phyloP scores from a whole-genome alignment of 2,329 filamentous ascomycete species.

The Fusarium nelsonii region DNA sequence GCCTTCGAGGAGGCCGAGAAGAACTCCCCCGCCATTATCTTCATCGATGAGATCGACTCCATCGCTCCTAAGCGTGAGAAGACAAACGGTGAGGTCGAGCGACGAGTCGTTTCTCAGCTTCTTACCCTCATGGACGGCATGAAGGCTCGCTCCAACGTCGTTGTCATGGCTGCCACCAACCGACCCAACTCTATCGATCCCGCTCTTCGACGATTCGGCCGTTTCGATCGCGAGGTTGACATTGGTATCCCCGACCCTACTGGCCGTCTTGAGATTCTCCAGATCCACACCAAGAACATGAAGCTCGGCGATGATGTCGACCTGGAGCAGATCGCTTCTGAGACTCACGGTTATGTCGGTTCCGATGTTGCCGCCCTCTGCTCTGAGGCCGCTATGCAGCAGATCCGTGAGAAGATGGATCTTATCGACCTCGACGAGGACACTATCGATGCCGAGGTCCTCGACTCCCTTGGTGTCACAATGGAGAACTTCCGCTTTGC shows the following conservation, averaged over 20 bases:
- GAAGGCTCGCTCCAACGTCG: constrained; percentile 98
- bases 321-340: constrained; percentile 93
- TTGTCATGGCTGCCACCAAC: constrained; percentile 99
- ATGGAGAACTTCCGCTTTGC: constrained; percentile 99
- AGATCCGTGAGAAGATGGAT: constrained; percentile 99
- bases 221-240: constrained; percentile 98
- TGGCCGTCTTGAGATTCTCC: constrained; percentile 97
- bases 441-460: constrained; percentile 97
- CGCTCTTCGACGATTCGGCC: constrained; percentile 95
- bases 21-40: constrained; percentile 99
- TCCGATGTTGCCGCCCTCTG: constrained; percentile 98
- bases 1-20: constrained; percentile 99
- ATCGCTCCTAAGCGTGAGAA: constrained; percentile 99
- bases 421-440: constrained; percentile 99
- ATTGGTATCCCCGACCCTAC: constrained; percentile 98
- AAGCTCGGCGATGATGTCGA: constrained; percentile 98
- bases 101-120: constrained; percentile 97
- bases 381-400: constrained; percentile 99
- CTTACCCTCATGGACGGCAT: constrained; percentile 99
- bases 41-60: constrained; percentile 99
- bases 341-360: constrained; percentile 99
- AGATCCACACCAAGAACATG: constrained; percentile 99
- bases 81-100: constrained; percentile 99
- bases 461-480: constrained; percentile 97
- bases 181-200: constrained; percentile 98